Percentiles rank a stretch among this genome's conserved stretches.
Conservation (phyloP, 768 basidiomycete genomes). For the Serendipita vermifera region DNA sequence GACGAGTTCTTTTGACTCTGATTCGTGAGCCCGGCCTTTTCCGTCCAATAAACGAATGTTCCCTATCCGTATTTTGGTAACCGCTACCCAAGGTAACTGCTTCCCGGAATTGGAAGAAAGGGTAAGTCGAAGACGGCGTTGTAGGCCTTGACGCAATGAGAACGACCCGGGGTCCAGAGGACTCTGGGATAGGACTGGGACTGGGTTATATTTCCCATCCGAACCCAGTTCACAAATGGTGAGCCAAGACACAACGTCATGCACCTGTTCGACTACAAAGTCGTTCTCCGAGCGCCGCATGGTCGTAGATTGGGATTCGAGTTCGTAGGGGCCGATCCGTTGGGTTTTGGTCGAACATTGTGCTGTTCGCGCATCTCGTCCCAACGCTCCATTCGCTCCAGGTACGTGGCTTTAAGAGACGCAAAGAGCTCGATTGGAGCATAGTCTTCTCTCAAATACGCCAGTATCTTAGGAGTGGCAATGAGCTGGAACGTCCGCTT, state of each 20-base stretch:
- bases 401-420: slow-evolving; percentile 60
- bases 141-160: slow-evolving; percentile 82
- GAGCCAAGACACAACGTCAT: slow-evolving; percentile 78
- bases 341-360: too few species aligned
- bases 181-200: slow-evolving; percentile 66
- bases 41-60: slow-evolving; percentile 74
- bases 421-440: slow-evolving; percentile 88
- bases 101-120: slow-evolving; percentile 80
- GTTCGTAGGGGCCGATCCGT: too few species aligned
- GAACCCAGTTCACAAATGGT: slow-evolving; percentile 78
- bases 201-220: slow-evolving; percentile 70
- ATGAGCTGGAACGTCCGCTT: slow-evolving; percentile 70
- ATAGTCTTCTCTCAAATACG: slow-evolving; percentile 59
- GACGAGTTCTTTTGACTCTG: slow-evolving; percentile 53
- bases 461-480: slow-evolving; percentile 56
- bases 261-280: slow-evolving; percentile 72
- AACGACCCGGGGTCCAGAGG: slow-evolving; percentile 73
- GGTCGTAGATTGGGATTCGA: slow-evolving; percentile 32
- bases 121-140: slow-evolving; percentile 63
- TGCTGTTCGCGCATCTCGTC: slow-evolving; percentile 81
- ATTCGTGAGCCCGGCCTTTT: slow-evolving; percentile 69
- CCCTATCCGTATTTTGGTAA: slow-evolving; percentile 63
- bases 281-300: slow-evolving; percentile 92
- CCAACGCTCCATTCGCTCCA: slow-evolving; percentile 85
- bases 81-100: slow-evolving; percentile 74